Conservation (phyloP, 2,329 filamentous ascomycete species). For the Pleurostoma richardsiae region DNA sequence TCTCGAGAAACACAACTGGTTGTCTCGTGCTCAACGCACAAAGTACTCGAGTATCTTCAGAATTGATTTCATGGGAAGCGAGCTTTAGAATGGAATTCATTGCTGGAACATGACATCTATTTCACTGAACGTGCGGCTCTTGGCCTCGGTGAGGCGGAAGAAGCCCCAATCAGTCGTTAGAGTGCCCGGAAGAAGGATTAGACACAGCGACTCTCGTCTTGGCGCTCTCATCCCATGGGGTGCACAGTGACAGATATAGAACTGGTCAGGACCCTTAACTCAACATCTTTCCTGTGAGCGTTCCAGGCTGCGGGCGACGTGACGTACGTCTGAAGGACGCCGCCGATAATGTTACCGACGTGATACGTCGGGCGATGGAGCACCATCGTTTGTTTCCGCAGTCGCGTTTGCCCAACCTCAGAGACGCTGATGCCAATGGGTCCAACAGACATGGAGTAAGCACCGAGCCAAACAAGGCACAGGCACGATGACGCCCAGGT, state of each 20-base stretch:
- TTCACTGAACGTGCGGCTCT: conserved; percentile 38
- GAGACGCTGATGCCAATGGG: conserved; percentile 39
- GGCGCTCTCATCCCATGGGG: neutral
- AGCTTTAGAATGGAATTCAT: conserved; percentile 25
- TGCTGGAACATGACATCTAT: conserved; percentile 34
- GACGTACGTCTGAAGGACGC: conserved; percentile 30
- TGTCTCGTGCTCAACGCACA: too few species aligned
- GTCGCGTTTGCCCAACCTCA: conserved; percentile 38
- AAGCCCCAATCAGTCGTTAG: conserved; percentile 33
- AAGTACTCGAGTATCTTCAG: neutral
- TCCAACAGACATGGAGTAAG: conserved; percentile 36
- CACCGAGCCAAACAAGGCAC: conserved; percentile 36
- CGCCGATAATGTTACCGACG: conserved; percentile 33
- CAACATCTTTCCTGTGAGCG: conserved; percentile 29
- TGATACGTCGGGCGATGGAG: conserved; percentile 36
- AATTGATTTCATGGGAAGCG: conserved; percentile 15
- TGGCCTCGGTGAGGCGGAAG: conserved; percentile 38
- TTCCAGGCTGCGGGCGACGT: conserved; percentile 33
- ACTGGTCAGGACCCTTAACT: conserved; percentile 4
- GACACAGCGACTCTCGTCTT: neutral
- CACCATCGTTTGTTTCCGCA: conserved; percentile 40
- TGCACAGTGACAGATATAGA: conserved; percentile 7
- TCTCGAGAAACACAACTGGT: neutral
- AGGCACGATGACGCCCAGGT: conserved; percentile 35
- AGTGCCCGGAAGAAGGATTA: conserved; percentile 37